Evolutionary conservation across 495 filamentous ascomycete genomes (phyloP), one percentile per base, ranked within the genome.

Genomic region (Cercophora samala): DNA sequence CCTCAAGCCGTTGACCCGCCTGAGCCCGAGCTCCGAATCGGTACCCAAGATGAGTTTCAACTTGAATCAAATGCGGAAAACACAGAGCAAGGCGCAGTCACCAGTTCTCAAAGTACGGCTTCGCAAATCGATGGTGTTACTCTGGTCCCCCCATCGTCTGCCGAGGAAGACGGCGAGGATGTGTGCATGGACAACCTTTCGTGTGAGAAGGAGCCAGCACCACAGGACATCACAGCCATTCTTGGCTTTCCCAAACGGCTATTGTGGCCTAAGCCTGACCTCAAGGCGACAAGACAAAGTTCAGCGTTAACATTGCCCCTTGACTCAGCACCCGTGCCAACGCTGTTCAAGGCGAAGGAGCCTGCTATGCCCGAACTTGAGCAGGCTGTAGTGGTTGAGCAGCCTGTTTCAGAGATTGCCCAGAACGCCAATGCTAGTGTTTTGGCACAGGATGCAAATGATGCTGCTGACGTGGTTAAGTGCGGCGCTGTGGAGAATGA

Each of bases 231-330:
- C 6, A 18, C 60, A 1, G 63, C 65, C 3, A 21, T 23, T 5
- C 3, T 60, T 17, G 60, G 63, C 1, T 46, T 66, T 19, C 65
- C 70, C 21, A 67, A 69, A n/a, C 69, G 60, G 54, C 65, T 76
- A 6, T 70, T 76, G 3, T 76, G 74, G 74, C 70, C 74, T 3
- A 71, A 63, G 19, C n/a, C 59, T 23, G 61, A 67, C 4, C 58
- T 32, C 19, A 56, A 6, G 17, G 3, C 21, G 11, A 25, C n/a
- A 13, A 25, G 55, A 29, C 53, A 18, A 4, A 51, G 26, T 15
- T 21, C 58, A 1, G n/a, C 19, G 25, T 32, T 58, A 8, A 18
- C 42, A 3, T 54, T 59, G 60, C 42, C 25, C 0, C 19, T 56
- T 19, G 42, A 46, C n/a, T 42, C 63, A 13, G 6, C 54, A 4